Base-by-base conservation (phyloP, 306 rosid species). In the Vigna radiata region DNA sequence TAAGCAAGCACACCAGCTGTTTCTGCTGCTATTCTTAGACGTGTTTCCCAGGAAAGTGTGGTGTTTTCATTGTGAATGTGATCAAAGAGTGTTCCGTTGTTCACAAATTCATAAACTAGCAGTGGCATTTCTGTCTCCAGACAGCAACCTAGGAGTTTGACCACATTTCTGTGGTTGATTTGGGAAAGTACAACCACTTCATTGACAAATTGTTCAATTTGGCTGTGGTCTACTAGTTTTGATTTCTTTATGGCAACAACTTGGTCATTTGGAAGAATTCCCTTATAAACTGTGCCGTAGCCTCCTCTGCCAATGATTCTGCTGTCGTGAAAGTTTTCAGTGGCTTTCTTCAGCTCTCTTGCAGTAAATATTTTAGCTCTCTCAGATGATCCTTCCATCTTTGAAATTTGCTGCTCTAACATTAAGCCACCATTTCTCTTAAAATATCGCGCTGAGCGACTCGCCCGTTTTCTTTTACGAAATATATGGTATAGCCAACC, bases 221-320 rank as follows among this genome's bases (percentile, higher is more conserved):
- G 91, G 41, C 73, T 70, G 23, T 64, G 79, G 48, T 85, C 86
- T 2, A 43, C 43, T 7, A 83, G 25, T 48, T 85, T 87, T 36
- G 87, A 83, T 67, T 85, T 87, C 82, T 87, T 87, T 16, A 85
- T 88, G 3, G 91, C 91, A 1, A 85, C 82, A 0, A 44, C 46
- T 29, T 5, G 25, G 5, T 67, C 53, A 4, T 79, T 62, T 31
- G 33, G 29, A 8, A 87, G 37, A 2, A 74, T 27, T 27, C 87
- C 91, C 29, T 60, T 85, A 19, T 80, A 85, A 5, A 83, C 85
- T 0, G 81, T 87, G 2, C 84, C 89, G 2, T 21, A 71, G 0
- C 89, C 91, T 12, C 89, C 91, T 25, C 64, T 64, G 0, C 91
- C 86, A 1, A 85, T n/a, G 7, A 88, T 54, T 27, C 72, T 50